Conservation (phyloP, 2,329 filamentous ascomycete species). For the Juglanconis sp. region DNA sequence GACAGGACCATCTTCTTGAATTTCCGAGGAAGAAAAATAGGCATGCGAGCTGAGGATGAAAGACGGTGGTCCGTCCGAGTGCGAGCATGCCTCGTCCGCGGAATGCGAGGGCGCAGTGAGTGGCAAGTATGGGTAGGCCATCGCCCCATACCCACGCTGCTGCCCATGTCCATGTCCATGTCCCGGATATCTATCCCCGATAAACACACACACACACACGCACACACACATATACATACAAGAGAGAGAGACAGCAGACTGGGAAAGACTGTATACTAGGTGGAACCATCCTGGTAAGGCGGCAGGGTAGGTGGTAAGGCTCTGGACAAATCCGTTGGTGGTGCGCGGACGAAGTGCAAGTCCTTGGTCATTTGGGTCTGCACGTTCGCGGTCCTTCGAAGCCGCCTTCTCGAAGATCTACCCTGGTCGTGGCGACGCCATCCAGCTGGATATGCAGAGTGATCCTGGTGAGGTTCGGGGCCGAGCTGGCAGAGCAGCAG, state of each 20-base stretch:
- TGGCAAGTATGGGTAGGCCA: background rate
- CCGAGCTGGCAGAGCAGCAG: background rate
- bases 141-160: background rate
- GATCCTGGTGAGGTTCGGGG: background rate
- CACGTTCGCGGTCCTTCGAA: background rate
- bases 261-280: no score
- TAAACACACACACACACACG: no score
- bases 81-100: background rate
- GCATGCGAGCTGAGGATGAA: background rate
- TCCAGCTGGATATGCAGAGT: background rate
- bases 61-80: background rate
- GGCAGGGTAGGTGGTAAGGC: background rate
- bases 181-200: background rate
- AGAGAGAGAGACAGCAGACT: no score
- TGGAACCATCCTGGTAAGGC: background rate
- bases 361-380: background rate
- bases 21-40: background rate
- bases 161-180: background rate
- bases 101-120: background rate
- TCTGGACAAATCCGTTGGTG: background rate
- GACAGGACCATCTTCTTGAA: background rate
- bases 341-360: background rate
- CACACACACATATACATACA: no score
- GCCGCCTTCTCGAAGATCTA: background rate
- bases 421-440: background rate